Base-by-base conservation (phyloP, 257 asterid genomes). In the Nemophila menziesii region DNA sequence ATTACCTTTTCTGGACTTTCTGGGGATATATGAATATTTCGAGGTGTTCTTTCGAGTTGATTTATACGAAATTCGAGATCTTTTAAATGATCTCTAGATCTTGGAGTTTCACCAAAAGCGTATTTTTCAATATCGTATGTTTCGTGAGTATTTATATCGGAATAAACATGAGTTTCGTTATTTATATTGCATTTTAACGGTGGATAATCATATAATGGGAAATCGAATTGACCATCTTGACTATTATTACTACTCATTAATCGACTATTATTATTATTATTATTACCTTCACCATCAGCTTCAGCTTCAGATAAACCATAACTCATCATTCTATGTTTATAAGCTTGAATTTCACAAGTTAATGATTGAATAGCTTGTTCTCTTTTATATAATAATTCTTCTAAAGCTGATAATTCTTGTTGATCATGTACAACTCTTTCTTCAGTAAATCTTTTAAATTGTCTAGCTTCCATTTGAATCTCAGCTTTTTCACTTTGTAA, bases 401-500 rank as follows among this genome's bases (percentile, higher is more conserved):
- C 96, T 72, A 89, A 45, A 0, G 63, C 74, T 37, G 64, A 40
- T 2, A 69, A 29, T 79, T 89, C 98, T 45, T 78, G 81, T 54
- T 80, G 80, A 51, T 84, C 93, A 57, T 89, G 96, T 2, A 85
- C 92, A 77, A 75, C 81, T 67, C 67, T 89, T 74, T 80, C 98
- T 75, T 89, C 96, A 0, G 77, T 78, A 13, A 73, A 79, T 66
- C 89, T 71, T 72, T 79, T 89, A 57, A 89, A 89, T 61, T 89
- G 98, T 62, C 87, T 67, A 4, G 76, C 68, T 60, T 89, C 98
- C 96, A 89, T 84, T 70, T 89, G 93, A 54, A 73, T 50, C 80
- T 78, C 96, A 3, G 93, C 93, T 51, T 89, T 89, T 52, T 80
- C 96, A 49, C 93, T 74, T 69, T 89, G 95, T 74, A 89, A 57